Conservation (phyloP, 2,329 filamentous ascomycete genomes). For the Graphiopsis chlorocephala region DNA sequence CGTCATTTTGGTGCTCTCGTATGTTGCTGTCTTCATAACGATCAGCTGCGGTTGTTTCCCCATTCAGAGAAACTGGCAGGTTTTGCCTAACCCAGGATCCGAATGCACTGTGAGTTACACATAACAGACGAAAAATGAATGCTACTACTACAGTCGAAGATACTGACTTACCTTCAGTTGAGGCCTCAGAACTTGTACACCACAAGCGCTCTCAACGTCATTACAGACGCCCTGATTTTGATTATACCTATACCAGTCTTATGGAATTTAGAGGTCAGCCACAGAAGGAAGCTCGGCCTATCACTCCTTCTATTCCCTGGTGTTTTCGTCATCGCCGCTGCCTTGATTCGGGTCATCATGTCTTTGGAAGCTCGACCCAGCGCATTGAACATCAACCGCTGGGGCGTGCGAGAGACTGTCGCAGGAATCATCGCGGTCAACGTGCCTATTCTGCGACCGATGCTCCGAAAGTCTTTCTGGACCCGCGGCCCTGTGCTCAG, state of each 20-base stretch:
- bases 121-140: neutral
- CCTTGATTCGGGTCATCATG: constrained; percentile 35
- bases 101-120: constrained; percentile 26
- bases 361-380: constrained; percentile 31
- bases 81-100: constrained; percentile 27
- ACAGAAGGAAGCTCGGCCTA: constrained; percentile 35
- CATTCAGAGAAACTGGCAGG: constrained; percentile 31
- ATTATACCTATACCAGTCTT: constrained; percentile 36
- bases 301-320: constrained; percentile 36
- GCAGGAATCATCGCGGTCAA: constrained; percentile 40
- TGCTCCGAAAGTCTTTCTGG: constrained; percentile 34
- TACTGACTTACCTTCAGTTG: neutral
- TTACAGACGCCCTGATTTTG: constrained; percentile 36
- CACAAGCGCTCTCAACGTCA: constrained; percentile 25
- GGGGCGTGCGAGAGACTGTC: constrained; percentile 39
- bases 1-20: constrained; percentile 29
- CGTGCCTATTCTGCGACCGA: constrained; percentile 34
- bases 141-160: neutral
- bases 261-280: constrained; percentile 33
- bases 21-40: constrained; percentile 34
- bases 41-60: constrained; percentile 33
- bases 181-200: neutral
- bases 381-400: constrained; percentile 37
- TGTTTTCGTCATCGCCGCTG: constrained; percentile 37
- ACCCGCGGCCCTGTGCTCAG: constrained; percentile 10